These are phyloP conservation scores for Nakazawaea populi DNA, from an alignment of 805 yeast species.

Conservation along the genomic window DNA sequence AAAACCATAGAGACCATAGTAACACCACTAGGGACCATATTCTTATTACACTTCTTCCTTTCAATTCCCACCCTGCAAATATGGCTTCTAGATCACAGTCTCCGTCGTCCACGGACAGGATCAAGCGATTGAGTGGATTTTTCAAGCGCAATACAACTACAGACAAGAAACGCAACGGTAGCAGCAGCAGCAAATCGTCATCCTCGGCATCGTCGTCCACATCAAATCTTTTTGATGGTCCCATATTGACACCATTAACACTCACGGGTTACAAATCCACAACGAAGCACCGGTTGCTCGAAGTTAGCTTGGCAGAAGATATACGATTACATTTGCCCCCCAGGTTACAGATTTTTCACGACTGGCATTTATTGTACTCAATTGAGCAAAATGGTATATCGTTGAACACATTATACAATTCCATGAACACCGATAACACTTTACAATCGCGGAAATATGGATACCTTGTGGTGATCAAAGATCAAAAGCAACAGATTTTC, in stretches of 20 bases:
- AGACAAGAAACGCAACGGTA: background rate
- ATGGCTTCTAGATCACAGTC: slow-evolving; percentile 1
- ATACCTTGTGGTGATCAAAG: slow-evolving; percentile 68
- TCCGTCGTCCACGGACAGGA: background rate
- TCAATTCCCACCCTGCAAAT: background rate
- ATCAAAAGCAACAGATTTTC: slow-evolving; percentile 55
- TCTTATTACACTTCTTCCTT: no score
- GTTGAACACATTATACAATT: slow-evolving; percentile 65
- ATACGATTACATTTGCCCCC: slow-evolving; percentile 70
- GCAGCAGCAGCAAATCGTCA: background rate
- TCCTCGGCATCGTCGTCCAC: background rate
- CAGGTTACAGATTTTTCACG: slow-evolving; percentile 67
- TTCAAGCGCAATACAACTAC: background rate
- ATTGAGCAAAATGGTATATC: slow-evolving; percentile 92
- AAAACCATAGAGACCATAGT: no score
- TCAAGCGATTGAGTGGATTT: background rate
- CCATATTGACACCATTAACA: slow-evolving; percentile 49
- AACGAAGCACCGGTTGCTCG: slow-evolving; percentile 55
- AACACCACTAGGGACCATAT: background rate
- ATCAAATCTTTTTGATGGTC: slow-evolving; percentile 17
- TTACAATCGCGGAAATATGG: slow-evolving; percentile 42
- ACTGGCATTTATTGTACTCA: slow-evolving; percentile 79
- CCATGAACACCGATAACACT: slow-evolving; percentile 36
- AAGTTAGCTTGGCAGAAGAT: slow-evolving; percentile 60
- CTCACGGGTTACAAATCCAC: slow-evolving; percentile 54